Evolutionary conservation across 305 asterid species (phyloP).

Genomic region (Fraxinus latifolia): DNA sequence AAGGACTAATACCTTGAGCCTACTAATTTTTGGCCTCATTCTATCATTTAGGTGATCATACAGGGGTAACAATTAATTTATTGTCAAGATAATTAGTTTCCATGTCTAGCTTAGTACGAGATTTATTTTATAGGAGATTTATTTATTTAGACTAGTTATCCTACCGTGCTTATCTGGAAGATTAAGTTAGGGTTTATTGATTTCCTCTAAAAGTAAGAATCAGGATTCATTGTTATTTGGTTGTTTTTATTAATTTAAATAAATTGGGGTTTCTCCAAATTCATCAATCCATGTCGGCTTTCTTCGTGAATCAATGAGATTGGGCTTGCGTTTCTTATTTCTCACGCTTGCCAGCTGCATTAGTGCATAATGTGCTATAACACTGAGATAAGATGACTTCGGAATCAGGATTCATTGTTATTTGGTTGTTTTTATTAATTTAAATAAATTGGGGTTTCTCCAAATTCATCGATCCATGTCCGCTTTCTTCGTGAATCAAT

Average conservation of each 20-base stretch:
- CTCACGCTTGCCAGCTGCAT: background rate
- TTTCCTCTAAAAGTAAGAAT: background rate
- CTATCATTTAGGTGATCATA: background rate
- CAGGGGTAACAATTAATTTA: background rate
- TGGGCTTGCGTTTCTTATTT: background rate
- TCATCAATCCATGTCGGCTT: background rate
- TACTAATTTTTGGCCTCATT: background rate
- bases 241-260: background rate
- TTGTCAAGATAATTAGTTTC: background rate
- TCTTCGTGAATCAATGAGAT: background rate
- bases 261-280: background rate
- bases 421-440: background rate
- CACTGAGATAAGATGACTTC: background rate
- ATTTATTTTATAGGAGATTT: background rate
- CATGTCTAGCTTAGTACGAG: background rate
- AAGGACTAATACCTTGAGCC: background rate
- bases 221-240: background rate
- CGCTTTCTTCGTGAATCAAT: background rate
- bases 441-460: background rate
- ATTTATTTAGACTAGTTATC: background rate
- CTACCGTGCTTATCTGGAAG: background rate
- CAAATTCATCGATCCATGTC: background rate
- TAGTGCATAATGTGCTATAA: background rate
- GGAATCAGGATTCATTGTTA: background rate
- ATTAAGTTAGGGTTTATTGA: background rate